Evolutionary conservation across 73 alveolate genomes (phyloP).

Genomic region (Tetrahymena thermophila): DNA sequence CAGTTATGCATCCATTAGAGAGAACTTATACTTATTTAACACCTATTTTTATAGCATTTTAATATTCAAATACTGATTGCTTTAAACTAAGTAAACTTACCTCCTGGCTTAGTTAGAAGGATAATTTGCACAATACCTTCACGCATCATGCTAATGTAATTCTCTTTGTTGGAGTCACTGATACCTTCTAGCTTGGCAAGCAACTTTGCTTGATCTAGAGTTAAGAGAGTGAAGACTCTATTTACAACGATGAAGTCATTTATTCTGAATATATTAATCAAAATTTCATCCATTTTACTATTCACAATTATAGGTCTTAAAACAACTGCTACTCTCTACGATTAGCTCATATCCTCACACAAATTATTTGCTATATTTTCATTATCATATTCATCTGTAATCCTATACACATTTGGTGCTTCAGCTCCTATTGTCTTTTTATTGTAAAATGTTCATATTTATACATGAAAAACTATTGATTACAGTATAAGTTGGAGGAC

Average conservation of each 20-base stretch:
- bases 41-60: background rate
- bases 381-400: background rate
- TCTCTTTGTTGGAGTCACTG: background rate
- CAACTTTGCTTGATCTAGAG: background rate
- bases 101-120: background rate
- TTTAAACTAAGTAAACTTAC: background rate
- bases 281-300: background rate
- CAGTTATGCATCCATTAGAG: background rate
- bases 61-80: background rate
- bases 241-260: background rate
- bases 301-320: background rate
- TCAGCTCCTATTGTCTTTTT: background rate
- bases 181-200: background rate
- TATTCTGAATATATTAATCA: background rate
- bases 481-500: background rate
- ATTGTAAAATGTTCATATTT: too few relatives aligned
- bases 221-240: background rate
- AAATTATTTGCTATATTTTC: background rate
- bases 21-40: background rate
- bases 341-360: background rate
- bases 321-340: background rate
- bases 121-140: background rate
- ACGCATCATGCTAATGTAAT: background rate
- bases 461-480: background rate
- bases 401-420: background rate